These are phyloP conservation scores for Boletus edulis DNA, from an alignment of 768 basidiomycete genomes.

Conservation along the genomic window DNA sequence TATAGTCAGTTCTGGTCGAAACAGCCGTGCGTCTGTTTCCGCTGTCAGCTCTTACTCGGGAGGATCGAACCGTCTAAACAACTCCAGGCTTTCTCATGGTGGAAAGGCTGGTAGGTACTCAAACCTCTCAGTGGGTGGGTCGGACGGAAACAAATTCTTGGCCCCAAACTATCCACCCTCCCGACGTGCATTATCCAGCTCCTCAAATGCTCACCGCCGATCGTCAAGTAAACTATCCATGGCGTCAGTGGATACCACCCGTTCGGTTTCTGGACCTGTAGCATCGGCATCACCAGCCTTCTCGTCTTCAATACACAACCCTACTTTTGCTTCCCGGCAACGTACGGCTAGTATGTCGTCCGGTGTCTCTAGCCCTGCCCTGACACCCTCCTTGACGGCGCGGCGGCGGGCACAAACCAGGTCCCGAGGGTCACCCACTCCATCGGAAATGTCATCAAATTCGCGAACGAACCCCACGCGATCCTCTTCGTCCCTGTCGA, in stretches of 20 bases:
- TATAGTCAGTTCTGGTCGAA: constrained; percentile 60
- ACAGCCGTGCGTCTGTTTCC: constrained; percentile 56
- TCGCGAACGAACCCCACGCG: constrained; percentile 48
- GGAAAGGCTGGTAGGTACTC: constrained; percentile 31
- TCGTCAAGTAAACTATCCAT: constrained; percentile 58
- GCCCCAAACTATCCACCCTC: constrained; percentile 44
- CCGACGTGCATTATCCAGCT: constrained; percentile 51
- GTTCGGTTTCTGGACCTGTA: constrained; percentile 72
- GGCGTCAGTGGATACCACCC: constrained; percentile 41
- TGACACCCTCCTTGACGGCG: constrained; percentile 29
- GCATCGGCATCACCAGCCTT: constrained; percentile 34
- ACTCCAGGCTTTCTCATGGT: constrained; percentile 11
- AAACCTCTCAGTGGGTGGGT: constrained; percentile 27
- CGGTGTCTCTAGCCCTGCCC: constrained; percentile 36
- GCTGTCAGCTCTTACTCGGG: constrained; percentile 22
- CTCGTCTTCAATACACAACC: constrained; percentile 42
- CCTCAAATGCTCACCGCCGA: constrained; percentile 43
- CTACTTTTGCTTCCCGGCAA: constrained; percentile 85
- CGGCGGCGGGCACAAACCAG: constrained; percentile 44
- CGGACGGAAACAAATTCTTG: constrained; percentile 42
- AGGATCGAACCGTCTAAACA: constrained; percentile 15
- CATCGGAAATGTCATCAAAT: constrained; percentile 55
- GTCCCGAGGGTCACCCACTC: constrained; percentile 55
- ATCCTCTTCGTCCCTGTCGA: constrained; percentile 47
- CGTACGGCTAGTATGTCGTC: constrained; percentile 65